Conservation (phyloP, 164 flowering plant genomes). For the Stephania cephalantha region DNA sequence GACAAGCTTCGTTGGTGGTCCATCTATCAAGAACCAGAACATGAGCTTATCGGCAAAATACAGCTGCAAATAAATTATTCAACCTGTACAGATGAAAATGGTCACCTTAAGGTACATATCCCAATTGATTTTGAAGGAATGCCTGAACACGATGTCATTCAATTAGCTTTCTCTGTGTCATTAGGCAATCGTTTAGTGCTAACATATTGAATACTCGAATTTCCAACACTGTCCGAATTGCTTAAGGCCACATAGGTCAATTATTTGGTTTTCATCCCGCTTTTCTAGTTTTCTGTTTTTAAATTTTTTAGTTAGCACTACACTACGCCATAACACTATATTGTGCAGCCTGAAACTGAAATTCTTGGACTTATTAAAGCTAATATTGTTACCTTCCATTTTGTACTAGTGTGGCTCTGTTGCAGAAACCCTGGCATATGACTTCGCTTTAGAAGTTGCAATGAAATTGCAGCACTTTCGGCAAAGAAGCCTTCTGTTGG, state of each 20-base stretch:
- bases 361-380: too few species aligned
- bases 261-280: neutral
- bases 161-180: neutral
- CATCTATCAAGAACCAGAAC: conserved; percentile 84
- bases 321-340: neutral
- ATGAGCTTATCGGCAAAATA: conserved; percentile 76
- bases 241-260: neutral
- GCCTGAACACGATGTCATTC: neutral
- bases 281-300: neutral
- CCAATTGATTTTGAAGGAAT: neutral
- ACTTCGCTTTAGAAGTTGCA: conserved; percentile 78
- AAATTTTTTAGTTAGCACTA: neutral
- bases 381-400: conserved; percentile 3
- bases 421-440: conserved; percentile 97
- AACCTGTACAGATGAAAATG: conserved; percentile 60
- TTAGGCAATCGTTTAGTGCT: neutral
- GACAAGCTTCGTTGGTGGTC: conserved; percentile 98
- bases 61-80: conserved; percentile 74
- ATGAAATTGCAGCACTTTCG: conserved; percentile 82
- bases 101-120: conserved; percentile 56
- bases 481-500: conserved; percentile 60
- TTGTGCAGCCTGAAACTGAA: too few species aligned
- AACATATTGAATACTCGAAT: neutral
- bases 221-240: neutral
- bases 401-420: conserved; percentile 79